These are phyloP conservation scores for Fusarium buxicola DNA, from an alignment of 2,329 filamentous ascomycete genomes.

Conservation along the genomic window DNA sequence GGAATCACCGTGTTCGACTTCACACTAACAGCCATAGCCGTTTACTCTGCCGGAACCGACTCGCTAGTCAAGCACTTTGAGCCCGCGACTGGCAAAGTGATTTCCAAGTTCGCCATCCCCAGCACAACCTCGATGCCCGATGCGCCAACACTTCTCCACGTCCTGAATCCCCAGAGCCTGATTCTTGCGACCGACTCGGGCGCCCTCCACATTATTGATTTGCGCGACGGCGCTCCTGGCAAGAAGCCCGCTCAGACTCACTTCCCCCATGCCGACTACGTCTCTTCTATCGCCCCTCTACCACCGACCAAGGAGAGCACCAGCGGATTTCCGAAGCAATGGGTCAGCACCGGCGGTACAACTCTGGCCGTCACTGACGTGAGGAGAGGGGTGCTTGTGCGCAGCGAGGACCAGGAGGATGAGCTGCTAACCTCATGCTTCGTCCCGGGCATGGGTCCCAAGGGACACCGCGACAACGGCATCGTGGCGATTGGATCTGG, in stretches of 20 bases:
- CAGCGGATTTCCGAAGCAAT: conserved; percentile 92
- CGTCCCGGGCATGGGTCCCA: conserved; percentile 79
- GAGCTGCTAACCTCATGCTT: conserved; percentile 86
- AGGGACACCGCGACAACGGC: conserved; percentile 73
- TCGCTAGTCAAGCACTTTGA: conserved; percentile 69
- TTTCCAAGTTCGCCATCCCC: conserved; percentile 85
- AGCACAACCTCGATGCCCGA: conserved; percentile 67
- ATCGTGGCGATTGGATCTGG: conserved; percentile 81
- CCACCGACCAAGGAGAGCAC: conserved; percentile 84
- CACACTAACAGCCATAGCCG: conserved; percentile 53
- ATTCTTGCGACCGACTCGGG: conserved; percentile 92
- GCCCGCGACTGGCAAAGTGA: conserved; percentile 72
- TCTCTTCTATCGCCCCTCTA: conserved; percentile 87
- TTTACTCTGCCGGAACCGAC: conserved; percentile 74
- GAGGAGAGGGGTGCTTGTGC: conserved; percentile 84
- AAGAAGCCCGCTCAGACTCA: conserved; percentile 81
- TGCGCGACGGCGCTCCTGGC: conserved; percentile 71
- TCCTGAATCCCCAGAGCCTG: conserved; percentile 86
- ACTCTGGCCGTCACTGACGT: conserved; percentile 92
- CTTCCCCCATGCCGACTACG: conserved; percentile 90
- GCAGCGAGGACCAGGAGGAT: conserved; percentile 95
- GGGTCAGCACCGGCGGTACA: conserved; percentile 91
- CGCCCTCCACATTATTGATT: conserved; percentile 87
- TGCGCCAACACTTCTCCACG: conserved; percentile 83
- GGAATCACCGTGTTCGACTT: too few species aligned